A percentile compares a stretch with the other conserved stretches of the same genome.
These are phyloP conservation scores for Dryas integrifolia DNA, from an alignment of 331 rosid species.

Conservation along the genomic window DNA sequence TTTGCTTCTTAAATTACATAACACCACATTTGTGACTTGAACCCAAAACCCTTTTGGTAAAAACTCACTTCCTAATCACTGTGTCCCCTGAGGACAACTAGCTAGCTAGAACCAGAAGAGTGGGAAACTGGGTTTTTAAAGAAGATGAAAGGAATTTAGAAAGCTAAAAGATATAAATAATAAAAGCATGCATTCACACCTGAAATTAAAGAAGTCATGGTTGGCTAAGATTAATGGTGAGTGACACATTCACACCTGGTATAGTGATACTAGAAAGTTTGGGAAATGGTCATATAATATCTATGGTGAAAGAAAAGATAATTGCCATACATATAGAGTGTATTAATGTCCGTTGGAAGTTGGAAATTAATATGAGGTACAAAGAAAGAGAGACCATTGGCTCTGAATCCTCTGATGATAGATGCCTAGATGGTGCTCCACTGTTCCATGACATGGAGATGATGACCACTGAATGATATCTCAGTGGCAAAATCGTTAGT, in stretches of 20 bases:
- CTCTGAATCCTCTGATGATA: neutral
- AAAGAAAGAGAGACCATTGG: constrained; percentile 20
- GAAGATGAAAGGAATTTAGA: neutral
- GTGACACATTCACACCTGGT: neutral
- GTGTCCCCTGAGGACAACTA: neutral
- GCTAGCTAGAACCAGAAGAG: neutral
- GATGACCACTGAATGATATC: neutral
- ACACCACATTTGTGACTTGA: neutral
- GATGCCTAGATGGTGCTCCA: too few relatives aligned
- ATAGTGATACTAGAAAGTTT: too few relatives aligned
- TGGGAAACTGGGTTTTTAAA: neutral
- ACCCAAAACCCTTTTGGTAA: neutral
- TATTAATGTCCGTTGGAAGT: neutral
- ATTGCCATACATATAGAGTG: neutral
- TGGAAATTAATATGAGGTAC: neutral
- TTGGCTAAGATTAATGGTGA: neutral
- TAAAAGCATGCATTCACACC: neutral
- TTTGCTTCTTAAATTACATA: neutral
- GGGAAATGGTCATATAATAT: neutral
- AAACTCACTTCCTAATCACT: neutral
- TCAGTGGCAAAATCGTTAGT: neutral
- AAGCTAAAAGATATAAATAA: neutral
- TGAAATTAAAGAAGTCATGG: neutral
- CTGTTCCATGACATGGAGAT: neutral
- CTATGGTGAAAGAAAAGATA: neutral